A percentile compares a stretch with the other conserved stretches of the same genome.
Conservation (phyloP, 805 yeast species). For the Wickerhamiella occidentalis region DNA sequence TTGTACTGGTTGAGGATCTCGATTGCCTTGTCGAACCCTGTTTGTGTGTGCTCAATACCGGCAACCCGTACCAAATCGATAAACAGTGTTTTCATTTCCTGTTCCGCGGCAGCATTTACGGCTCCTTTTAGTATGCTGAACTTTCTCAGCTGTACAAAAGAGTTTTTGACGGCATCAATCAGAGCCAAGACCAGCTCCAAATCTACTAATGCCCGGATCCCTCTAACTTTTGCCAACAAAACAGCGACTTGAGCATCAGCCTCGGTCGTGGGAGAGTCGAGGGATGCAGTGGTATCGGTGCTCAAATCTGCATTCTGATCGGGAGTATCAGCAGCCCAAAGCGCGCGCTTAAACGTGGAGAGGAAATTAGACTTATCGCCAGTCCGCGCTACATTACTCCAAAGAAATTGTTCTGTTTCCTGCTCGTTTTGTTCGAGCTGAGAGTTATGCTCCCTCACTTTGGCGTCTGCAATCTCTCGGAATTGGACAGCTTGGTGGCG, state of each 20-base stretch:
- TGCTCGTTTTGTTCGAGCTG: constrained; percentile 34
- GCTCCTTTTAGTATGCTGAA: constrained; percentile 31
- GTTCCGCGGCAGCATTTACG: constrained; percentile 30
- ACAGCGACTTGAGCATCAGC: constrained; percentile 73
- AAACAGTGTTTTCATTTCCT: constrained; percentile 51
- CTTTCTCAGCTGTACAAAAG: constrained; percentile 46
- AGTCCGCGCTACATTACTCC: constrained; percentile 35
- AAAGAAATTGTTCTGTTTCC: constrained; percentile 37
- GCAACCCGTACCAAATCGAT: constrained; percentile 50
- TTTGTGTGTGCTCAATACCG: constrained; percentile 62
- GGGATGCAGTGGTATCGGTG: constrained; percentile 3
- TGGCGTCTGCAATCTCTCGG: constrained; percentile 22
- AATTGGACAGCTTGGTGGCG: constrained; percentile 18
- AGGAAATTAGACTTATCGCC: constrained; percentile 42
- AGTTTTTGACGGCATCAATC: constrained; percentile 52
- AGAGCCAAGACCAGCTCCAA: constrained; percentile 66
- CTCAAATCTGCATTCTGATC: not conserved
- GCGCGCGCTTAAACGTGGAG: constrained; percentile 39
- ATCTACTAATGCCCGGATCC: constrained; percentile 64
- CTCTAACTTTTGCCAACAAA: constrained; percentile 59
- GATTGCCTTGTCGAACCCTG: constrained; percentile 77
- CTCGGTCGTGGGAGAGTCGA: constrained; percentile 29
- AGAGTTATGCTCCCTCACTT: constrained; percentile 26
- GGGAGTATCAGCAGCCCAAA: not conserved
- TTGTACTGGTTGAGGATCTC: constrained; percentile 56